Evolutionary conservation across 148 eudicot species (phyloP).

Genomic region (Rhododendron simsii): DNA sequence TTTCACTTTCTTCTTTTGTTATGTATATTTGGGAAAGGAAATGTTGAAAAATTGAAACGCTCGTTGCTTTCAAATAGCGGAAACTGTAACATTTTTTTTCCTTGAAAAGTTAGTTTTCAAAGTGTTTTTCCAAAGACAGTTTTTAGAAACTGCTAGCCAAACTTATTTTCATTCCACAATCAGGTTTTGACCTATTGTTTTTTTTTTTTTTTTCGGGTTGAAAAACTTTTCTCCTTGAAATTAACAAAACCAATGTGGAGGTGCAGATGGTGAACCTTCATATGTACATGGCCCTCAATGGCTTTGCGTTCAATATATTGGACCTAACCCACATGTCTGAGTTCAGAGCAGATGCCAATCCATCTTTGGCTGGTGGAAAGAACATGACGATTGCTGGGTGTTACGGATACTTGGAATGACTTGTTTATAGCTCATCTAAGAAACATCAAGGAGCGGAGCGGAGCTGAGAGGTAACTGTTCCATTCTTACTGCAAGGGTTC

Average conservation of each 20-base stretch:
- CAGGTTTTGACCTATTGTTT: neutral
- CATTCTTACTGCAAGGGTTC: no score
- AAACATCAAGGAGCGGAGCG: slow-evolving; percentile 14
- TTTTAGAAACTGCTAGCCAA: no score
- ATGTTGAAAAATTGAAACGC: no score
- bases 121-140: no score
- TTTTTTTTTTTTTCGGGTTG: slow-evolving; percentile 44
- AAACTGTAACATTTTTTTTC: no score
- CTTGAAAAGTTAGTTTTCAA: no score
- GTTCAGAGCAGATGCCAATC: slow-evolving; percentile 93
- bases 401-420: slow-evolving; percentile 96
- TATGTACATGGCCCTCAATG: slow-evolving; percentile 50
- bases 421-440: slow-evolving; percentile 51
- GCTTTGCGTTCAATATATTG: slow-evolving; percentile 53
- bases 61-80: no score
- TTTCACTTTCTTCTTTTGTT: no score
- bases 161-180: neutral
- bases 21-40: no score
- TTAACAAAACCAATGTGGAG: slow-evolving; percentile 79
- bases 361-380: slow-evolving; percentile 83
- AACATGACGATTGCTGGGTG: slow-evolving; percentile 95
- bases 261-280: slow-evolving; percentile 65
- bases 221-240: slow-evolving; percentile 54
- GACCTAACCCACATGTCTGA: slow-evolving; percentile 80
- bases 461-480: slow-evolving; percentile 7